phyloP scores from a whole-genome alignment of 495 filamentous ascomycete genomes.

The Chaetomium fimeti region DNA sequence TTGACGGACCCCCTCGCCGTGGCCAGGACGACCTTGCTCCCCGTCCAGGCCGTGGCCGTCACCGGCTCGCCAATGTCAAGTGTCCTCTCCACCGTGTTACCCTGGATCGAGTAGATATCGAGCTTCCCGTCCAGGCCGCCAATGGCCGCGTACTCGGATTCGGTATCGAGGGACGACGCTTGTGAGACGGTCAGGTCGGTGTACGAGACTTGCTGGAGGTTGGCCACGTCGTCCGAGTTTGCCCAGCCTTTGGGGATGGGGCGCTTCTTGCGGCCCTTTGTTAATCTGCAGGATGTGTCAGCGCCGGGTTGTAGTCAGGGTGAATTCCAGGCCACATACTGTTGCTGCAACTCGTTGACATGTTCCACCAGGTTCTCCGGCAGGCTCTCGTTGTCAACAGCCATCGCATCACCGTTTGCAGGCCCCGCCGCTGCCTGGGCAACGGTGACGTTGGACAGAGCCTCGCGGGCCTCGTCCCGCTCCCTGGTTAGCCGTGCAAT shows the following conservation, averaged over 20 bases:
- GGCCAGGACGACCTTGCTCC: slow-evolving; percentile 64
- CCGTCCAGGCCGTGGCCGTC: slow-evolving; percentile 78
- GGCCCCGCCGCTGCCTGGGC: slow-evolving; percentile 51
- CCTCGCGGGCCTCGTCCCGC: slow-evolving; percentile 88
- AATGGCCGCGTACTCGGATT: slow-evolving; percentile 72
- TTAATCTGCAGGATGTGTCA: slow-evolving; percentile 58
- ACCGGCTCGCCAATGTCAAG: slow-evolving; percentile 66
- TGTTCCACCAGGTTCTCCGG: slow-evolving; percentile 69
- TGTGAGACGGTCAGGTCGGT: slow-evolving; percentile 63
- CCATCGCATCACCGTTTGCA: slow-evolving; percentile 78
- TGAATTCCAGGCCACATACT: slow-evolving; percentile 51
- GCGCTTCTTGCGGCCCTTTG: slow-evolving; percentile 81
- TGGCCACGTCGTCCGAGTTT: slow-evolving; percentile 66
- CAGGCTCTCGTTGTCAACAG: slow-evolving; percentile 73
- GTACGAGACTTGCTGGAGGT: slow-evolving; percentile 61
- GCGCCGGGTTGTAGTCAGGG: not conserved
- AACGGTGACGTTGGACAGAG: slow-evolving; percentile 81
- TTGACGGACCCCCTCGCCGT: slow-evolving; percentile 75
- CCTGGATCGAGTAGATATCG: slow-evolving; percentile 73
- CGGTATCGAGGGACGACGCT: slow-evolving; percentile 63
- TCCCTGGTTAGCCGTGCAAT: slow-evolving; percentile 86
- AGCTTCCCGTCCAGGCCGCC: slow-evolving; percentile 75
- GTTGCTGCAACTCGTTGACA: slow-evolving; percentile 73
- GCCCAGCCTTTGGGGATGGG: slow-evolving; percentile 82
- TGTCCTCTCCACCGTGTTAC: slow-evolving; percentile 65